These are phyloP conservation scores for Boletus vinaceobasis DNA, from an alignment of 768 basidiomycete genomes.

Conservation along the genomic window DNA sequence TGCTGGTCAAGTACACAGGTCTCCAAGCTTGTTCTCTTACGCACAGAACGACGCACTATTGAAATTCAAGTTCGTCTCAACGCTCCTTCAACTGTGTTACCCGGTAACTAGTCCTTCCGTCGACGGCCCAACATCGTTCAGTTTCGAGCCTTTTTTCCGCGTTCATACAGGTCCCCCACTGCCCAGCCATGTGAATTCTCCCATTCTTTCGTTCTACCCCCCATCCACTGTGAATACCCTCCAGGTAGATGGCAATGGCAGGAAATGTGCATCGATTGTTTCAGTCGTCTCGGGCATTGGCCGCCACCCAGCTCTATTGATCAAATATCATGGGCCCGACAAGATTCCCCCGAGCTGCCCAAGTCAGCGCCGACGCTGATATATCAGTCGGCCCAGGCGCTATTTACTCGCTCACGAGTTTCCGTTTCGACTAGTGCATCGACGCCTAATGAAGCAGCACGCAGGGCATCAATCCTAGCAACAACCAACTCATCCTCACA, in stretches of 20 bases:
- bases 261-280: constrained; percentile 30
- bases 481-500: constrained; percentile 29
- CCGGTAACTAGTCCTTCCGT: constrained; percentile 20
- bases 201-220: constrained; percentile 48
- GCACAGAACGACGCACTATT: constrained; percentile 36
- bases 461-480: constrained; percentile 44
- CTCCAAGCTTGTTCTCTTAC: constrained; percentile 36
- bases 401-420: constrained; percentile 38
- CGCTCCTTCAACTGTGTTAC: constrained; percentile 37
- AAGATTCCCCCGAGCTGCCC: constrained; percentile 11
- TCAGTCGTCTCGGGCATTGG: constrained; percentile 24
- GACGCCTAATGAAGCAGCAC: constrained; percentile 48
- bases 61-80: constrained; percentile 27
- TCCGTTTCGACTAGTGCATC: constrained; percentile 60
- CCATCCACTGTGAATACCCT: constrained; percentile 33
- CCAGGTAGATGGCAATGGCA: constrained; percentile 23
- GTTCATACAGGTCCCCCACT: constrained; percentile 46
- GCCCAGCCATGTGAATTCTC: constrained; percentile 52
- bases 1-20: constrained; percentile 26
- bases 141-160: constrained; percentile 72
- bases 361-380: constrained; percentile 32
- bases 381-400: constrained; percentile 3
- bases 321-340: neutral
- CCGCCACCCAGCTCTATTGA: neutral
- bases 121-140: constrained; percentile 49